Percentiles rank a stretch among this genome's conserved stretches.
Conservation (phyloP, 805 yeast genomes). For the Zygosaccharomyces kombuchaensis region DNA sequence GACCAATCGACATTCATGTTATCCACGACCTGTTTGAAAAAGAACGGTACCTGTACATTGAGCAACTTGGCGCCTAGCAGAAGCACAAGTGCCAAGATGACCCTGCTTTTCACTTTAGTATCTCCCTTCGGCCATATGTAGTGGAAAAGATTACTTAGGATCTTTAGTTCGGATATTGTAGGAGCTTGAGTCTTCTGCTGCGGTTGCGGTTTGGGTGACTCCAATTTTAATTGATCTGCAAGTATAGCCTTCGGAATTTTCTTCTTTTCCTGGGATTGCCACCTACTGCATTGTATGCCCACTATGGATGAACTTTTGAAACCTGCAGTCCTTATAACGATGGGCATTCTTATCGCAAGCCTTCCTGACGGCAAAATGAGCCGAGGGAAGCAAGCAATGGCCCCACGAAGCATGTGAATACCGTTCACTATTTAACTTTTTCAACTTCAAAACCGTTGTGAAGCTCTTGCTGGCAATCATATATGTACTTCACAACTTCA, state of each 20-base stretch:
- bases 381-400: background rate
- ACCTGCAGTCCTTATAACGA: background rate
- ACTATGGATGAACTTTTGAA: background rate
- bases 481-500: background rate
- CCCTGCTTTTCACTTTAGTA: slow-evolving; percentile 64
- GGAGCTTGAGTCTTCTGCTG: slow-evolving; percentile 21
- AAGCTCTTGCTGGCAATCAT: background rate
- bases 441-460: background rate
- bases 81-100: slow-evolving; percentile 66
- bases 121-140: slow-evolving; percentile 82
- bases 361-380: background rate
- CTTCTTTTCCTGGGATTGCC: slow-evolving; percentile 1
- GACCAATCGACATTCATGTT: slow-evolving; percentile 90
- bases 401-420: slow-evolving; percentile 1
- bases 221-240: slow-evolving; percentile 7
- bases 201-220: slow-evolving; percentile 11
- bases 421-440: background rate
- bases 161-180: slow-evolving; percentile 41
- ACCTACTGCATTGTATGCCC: background rate
- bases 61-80: slow-evolving; percentile 77
- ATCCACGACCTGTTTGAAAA: slow-evolving; percentile 83
- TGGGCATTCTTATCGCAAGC: background rate
- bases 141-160: slow-evolving; percentile 57
- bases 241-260: background rate
- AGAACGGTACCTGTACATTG: slow-evolving; percentile 95